A percentile compares a stretch with the other conserved stretches of the same genome.
phyloP scores from a whole-genome alignment of 1,139 yeast genomes.

The Debaryomyces sp. region DNA sequence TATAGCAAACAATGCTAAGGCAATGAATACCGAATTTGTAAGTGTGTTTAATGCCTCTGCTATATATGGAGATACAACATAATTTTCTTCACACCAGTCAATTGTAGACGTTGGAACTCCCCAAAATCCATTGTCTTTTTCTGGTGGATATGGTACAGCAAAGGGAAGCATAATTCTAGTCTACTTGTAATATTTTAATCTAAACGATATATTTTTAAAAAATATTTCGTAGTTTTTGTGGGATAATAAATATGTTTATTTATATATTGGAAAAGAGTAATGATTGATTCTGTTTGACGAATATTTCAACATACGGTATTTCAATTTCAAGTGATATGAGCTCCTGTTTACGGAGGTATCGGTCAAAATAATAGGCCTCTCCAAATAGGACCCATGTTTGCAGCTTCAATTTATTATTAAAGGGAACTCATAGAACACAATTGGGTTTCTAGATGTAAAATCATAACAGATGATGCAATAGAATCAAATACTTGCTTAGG shows the following conservation, averaged over 20 bases:
- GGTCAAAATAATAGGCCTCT: not conserved
- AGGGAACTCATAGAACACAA: not conserved
- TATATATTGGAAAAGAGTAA: not conserved
- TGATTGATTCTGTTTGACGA: not conserved
- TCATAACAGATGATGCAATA: not conserved
- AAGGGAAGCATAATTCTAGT: slow-evolving; percentile 46
- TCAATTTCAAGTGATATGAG: not conserved
- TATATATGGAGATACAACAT: slow-evolving; percentile 77
- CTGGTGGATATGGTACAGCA: slow-evolving; percentile 49
- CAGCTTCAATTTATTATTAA: not conserved
- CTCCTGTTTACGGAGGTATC: not conserved
- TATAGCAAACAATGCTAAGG: slow-evolving; percentile 69
- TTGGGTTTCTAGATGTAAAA: not conserved
- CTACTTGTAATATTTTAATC: not conserved
- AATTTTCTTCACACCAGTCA: slow-evolving; percentile 97
- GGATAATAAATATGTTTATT: not conserved
- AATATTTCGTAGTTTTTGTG: not conserved
- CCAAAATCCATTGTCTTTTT: slow-evolving; percentile 47
- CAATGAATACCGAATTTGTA: slow-evolving; percentile 72
- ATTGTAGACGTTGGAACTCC: slow-evolving; percentile 69
- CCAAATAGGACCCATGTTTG: not conserved
- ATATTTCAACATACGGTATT: not conserved
- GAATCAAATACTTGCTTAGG: not conserved
- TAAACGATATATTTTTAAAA: not conserved
- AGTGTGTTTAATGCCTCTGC: slow-evolving; percentile 88